Conservation (phyloP, 495 filamentous ascomycete species). For the Penicillium daleae region DNA sequence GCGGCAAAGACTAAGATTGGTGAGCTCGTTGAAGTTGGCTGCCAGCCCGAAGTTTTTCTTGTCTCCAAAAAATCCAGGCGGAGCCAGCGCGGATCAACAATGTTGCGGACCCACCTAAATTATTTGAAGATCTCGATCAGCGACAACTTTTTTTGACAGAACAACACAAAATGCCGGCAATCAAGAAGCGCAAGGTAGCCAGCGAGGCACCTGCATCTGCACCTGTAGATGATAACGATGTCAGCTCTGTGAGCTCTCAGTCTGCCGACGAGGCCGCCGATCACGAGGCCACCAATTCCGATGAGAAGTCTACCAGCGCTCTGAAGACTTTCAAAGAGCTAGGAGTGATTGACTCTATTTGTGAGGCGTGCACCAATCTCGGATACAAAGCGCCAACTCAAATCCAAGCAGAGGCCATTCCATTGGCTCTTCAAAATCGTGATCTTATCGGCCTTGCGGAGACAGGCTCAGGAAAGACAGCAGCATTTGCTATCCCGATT, state of each 20-base stretch:
- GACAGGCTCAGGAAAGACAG: slow-evolving; percentile 93
- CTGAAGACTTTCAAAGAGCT: slow-evolving; percentile 80
- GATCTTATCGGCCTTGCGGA: slow-evolving; percentile 94
- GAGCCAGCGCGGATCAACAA: slow-evolving; percentile 42
- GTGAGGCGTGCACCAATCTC: slow-evolving; percentile 79
- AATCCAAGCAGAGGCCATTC: slow-evolving; percentile 78
- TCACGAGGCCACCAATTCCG: slow-evolving; percentile 14
- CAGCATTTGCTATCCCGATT: slow-evolving; percentile 88
- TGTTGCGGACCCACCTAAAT: slow-evolving; percentile 44
- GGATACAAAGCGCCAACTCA: slow-evolving; percentile 84
- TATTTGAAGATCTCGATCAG: slow-evolving; percentile 28
- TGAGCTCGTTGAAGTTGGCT: slow-evolving; percentile 19
- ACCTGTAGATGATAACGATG: slow-evolving; percentile 23
- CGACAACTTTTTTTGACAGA: slow-evolving; percentile 18
- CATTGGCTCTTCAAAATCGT: slow-evolving; percentile 75
- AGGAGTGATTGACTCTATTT: slow-evolving; percentile 84
- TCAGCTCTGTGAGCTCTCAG: slow-evolving; percentile 14
- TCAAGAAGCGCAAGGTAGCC: slow-evolving; percentile 47
- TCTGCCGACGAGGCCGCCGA: slow-evolving; percentile 13
- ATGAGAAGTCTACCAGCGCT: slow-evolving; percentile 6
- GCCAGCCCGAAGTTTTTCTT: slow-evolving; percentile 37
- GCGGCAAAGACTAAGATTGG: slow-evolving; percentile 13
- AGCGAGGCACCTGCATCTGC: slow-evolving; percentile 13
- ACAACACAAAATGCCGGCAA: slow-evolving; percentile 32
- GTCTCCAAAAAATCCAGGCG: slow-evolving; percentile 42